Conservation (phyloP, 257 asterid genomes). For the Perilla frutescens region DNA sequence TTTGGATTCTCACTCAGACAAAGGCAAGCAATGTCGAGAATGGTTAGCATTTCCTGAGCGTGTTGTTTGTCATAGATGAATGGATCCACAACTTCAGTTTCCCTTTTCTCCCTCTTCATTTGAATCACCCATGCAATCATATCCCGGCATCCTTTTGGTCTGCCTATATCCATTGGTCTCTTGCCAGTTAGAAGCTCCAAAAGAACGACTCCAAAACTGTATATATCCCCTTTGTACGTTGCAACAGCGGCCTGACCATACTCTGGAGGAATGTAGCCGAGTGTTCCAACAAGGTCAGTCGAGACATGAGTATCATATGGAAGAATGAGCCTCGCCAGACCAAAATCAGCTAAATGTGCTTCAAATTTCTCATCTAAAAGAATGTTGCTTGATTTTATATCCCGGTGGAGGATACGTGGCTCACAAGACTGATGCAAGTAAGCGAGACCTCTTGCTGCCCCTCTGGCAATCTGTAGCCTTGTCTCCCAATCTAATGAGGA, state of each 20-base stretch:
- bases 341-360: conserved; percentile 86
- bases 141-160: conserved; percentile 65
- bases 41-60: conserved; percentile 52
- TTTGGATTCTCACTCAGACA: conserved; percentile 75
- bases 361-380: conserved; percentile 66
- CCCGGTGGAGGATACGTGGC: conserved; percentile 82
- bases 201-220: conserved; percentile 92
- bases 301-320: conserved; percentile 85
- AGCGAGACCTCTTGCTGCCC: conserved; percentile 78
- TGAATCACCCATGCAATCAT: conserved; percentile 69
- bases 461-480: conserved; percentile 67
- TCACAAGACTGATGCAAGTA: conserved; percentile 78
- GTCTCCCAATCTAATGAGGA: conserved; percentile 66
- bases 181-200: conserved; percentile 85
- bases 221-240: conserved; percentile 80
- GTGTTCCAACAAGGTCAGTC: conserved; percentile 84
- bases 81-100: conserved; percentile 68
- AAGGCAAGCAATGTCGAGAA: conserved; percentile 72
- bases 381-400: conserved; percentile 82
- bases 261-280: conserved; percentile 96
- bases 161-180: conserved; percentile 88
- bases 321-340: conserved; percentile 78
- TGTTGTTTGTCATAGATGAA: conserved; percentile 56
- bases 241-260: conserved; percentile 82
- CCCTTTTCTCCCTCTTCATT: conserved; percentile 63